Evolutionary conservation across 176 grass and related monocot genomes (phyloP), one percentile per base, ranked within the genome.

Genomic region (Poa pratensis): DNA sequence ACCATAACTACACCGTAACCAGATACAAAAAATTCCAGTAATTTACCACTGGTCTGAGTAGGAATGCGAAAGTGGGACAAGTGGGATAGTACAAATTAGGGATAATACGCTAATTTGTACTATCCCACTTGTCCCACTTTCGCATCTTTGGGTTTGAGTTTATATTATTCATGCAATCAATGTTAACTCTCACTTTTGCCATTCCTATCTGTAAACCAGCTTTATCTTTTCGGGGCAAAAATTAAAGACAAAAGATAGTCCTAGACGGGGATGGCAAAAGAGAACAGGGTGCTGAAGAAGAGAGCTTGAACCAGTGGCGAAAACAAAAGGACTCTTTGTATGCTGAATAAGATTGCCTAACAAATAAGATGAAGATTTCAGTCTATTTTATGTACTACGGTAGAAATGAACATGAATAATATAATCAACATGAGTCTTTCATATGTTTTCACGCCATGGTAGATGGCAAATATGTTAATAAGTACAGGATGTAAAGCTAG

Each of bases 321-420:
- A 76, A 74, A 3, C 23, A 80, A 22, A 9, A 40, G 49, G 23
- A 34, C 17, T 76, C 32, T 37, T 73, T 17, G 77, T 80, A 18
- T 61, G 42, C 3, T 61, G 23, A 82, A 71, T 85, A 23, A 27
- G 7, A 57, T 73, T 63, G 46, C 14, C 78, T 67, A 75, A 13
- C n/a, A 87, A 53, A 87, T 12, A 82, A 75, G 46, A 14, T 39
- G 24, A 77, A 77, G 15, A 54, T 27, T 69, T 60, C 9, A 28
- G 43, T 48, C 16, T 53, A 52, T 49, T 62, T 27, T 65, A 3
- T 59, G 19, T 59, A 69, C 70, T 58, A 37, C 35, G 35, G 35
- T 37, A 76, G 61, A 80, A 12, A 85, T 85, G n/a, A 86, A 80
- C 53, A 85, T 85, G 16, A 74, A 69, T 9, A 1, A 51, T 75